These are phyloP conservation scores for Brachypodium distachyon DNA, from an alignment of 202 grass and related monocot species.

Conservation along the genomic window DNA sequence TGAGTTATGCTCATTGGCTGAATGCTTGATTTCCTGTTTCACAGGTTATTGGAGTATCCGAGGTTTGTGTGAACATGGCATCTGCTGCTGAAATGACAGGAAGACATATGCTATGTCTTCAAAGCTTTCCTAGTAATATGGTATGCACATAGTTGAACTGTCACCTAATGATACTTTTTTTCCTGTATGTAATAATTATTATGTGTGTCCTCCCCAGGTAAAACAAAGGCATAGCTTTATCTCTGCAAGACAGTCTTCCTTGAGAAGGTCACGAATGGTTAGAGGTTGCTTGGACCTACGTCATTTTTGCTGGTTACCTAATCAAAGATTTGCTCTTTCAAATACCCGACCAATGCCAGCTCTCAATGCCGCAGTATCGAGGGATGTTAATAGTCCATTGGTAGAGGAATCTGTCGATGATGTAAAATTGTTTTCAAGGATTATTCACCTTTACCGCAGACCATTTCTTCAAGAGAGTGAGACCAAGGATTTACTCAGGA, in stretches of 20 bases:
- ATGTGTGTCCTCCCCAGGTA: conserved; percentile 22
- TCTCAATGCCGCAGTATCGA: conserved; percentile 32
- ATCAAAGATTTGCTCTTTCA: conserved; percentile 6
- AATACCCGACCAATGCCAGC: not conserved
- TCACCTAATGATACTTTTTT: not conserved
- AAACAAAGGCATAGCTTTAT: conserved; percentile 6
- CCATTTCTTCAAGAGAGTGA: conserved; percentile 89
- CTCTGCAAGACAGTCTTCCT: not conserved
- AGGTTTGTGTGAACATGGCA: conserved; percentile 22
- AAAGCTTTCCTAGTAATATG: conserved; percentile 25
- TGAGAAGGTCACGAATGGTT: conserved; percentile 15
- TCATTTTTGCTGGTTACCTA: conserved; percentile 21
- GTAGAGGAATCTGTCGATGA: conserved; percentile 17
- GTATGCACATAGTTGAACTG: conserved; percentile 12
- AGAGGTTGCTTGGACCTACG: conserved; percentile 18
- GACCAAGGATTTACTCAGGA: conserved; percentile 46
- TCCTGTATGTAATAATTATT: not conserved
- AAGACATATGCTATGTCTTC: conserved; percentile 10
- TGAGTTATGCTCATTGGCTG: not conserved
- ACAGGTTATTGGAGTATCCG: not conserved
- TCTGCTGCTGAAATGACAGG: conserved; percentile 12
- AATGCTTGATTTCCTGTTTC: not conserved
- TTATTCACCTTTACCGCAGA: conserved; percentile 62
- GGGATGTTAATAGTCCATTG: conserved; percentile 33
- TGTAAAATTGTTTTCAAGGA: conserved; percentile 2